Percentiles rank a stretch among this genome's conserved stretches.
Evolutionary conservation across 163 green algal species (phyloP).

Genomic region (Coccomyxa subellipsoidea): DNA sequence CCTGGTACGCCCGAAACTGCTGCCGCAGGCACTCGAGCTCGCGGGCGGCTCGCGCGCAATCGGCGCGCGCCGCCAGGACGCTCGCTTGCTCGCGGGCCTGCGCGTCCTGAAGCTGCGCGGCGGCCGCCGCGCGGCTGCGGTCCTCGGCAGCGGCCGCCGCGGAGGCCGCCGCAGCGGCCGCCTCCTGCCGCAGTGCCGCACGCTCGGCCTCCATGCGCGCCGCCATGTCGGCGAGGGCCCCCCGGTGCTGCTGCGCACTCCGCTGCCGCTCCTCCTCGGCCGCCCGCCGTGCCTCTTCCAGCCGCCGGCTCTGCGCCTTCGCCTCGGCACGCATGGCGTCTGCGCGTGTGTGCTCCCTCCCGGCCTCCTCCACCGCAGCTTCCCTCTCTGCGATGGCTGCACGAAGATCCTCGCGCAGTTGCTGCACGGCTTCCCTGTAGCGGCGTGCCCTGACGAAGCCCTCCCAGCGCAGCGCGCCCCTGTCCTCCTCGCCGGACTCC

Average conservation of each 20-base stretch:
- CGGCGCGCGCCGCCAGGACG: constrained; percentile 16
- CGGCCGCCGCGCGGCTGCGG: constrained; percentile 4
- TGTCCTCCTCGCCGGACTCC: not conserved
- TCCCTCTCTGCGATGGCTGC: not conserved
- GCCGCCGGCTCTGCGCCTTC: not conserved
- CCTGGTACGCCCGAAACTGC: constrained; percentile 36
- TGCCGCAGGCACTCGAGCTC: constrained; percentile 22
- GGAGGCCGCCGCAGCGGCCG: constrained; percentile 13
- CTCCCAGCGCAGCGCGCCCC: constrained; percentile 14
- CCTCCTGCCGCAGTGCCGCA: constrained; percentile 11
- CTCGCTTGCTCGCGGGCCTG: constrained; percentile 21
- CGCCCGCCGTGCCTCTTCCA: not conserved
- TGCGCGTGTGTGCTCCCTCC: not conserved
- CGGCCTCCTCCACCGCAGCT: not conserved
- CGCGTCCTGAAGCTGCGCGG: constrained; percentile 11
- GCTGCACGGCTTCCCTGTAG: constrained; percentile 11
- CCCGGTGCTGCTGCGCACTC: constrained; percentile 22
- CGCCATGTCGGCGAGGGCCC: constrained; percentile 16
- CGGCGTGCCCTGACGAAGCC: constrained; percentile 8
- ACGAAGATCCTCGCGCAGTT: not conserved
- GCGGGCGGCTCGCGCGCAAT: constrained; percentile 2
- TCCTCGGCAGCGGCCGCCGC: constrained; percentile 29
- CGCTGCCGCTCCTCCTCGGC: constrained; percentile 15
- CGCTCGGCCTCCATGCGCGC: constrained; percentile 6
- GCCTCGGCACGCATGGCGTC: constrained; percentile 1